These are phyloP conservation scores for Cubamyces sp. DNA, from an alignment of 768 basidiomycete species.

Conservation along the genomic window DNA sequence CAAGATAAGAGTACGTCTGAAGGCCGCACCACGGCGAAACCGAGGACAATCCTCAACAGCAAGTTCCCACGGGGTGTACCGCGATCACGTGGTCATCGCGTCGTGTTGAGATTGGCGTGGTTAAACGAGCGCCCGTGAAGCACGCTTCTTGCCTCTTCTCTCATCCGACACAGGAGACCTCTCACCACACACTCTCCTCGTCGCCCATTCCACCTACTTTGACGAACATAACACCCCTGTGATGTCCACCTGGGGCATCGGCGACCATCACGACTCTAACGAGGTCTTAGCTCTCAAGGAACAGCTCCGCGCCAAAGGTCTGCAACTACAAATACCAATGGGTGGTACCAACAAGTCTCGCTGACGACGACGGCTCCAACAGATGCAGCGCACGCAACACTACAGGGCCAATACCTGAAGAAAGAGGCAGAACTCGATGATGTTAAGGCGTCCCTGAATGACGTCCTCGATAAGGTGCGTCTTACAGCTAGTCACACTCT, in stretches of 20 bases:
- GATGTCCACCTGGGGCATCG: conserved; percentile 46
- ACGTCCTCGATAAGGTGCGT: conserved; percentile 43
- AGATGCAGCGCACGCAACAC: conserved; percentile 43
- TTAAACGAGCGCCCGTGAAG: conserved; percentile 12
- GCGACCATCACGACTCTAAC: conserved; percentile 45
- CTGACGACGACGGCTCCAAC: conserved; percentile 4
- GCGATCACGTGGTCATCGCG: conserved; percentile 25
- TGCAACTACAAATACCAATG: background rate
- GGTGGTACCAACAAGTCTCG: background rate
- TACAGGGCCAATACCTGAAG: conserved; percentile 40
- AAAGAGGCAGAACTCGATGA: conserved; percentile 43
- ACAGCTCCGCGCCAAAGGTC: conserved; percentile 42
- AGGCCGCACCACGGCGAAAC: background rate
- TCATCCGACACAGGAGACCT: conserved; percentile 1
- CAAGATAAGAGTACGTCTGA: too few relatives aligned
- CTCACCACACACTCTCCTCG: background rate
- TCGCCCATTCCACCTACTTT: background rate
- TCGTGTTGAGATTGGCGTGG: conserved; percentile 21
- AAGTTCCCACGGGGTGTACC: background rate
- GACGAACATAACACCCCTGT: background rate
- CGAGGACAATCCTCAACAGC: background rate
- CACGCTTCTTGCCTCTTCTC: conserved; percentile 15
- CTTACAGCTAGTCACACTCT: background rate
- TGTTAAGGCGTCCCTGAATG: conserved; percentile 38
- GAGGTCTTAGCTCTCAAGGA: conserved; percentile 43